These are phyloP conservation scores for Pseudevernia furfuracea DNA, from an alignment of 495 filamentous ascomycete species.

Conservation along the genomic window DNA sequence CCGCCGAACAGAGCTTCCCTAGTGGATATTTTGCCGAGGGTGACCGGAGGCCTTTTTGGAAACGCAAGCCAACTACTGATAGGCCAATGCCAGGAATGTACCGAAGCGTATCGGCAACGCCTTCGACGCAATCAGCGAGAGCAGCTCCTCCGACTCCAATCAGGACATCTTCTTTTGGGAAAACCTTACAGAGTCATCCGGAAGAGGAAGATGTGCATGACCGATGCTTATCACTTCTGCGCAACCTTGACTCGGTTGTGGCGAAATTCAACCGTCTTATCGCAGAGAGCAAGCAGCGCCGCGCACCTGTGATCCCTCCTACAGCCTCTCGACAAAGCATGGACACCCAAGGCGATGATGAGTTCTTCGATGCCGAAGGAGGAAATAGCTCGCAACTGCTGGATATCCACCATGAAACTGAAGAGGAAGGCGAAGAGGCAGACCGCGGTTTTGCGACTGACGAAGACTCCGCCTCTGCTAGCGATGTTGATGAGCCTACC, in stretches of 20 bases:
- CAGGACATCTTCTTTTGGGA: conserved; percentile 12
- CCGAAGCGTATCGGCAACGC: conserved; percentile 40
- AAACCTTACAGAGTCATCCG: conserved; percentile 23
- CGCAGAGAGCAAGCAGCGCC: conserved; percentile 67
- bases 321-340: conserved; percentile 62
- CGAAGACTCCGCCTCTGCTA: conserved; percentile 53
- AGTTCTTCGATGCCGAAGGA: conserved; percentile 91
- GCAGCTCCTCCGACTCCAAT: conserved; percentile 25
- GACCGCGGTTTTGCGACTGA: conserved; percentile 30
- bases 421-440: conserved; percentile 41
- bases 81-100: conserved; percentile 30
- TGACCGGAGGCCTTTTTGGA: conserved; percentile 71
- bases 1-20: conserved; percentile 25
- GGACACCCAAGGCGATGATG: conserved; percentile 68
- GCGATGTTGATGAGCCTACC: conserved; percentile 44
- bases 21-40: conserved; percentile 40
- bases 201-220: conserved; percentile 63
- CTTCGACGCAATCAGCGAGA: conserved; percentile 49
- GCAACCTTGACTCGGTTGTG: conserved; percentile 75
- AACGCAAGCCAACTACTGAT: conserved; percentile 62
- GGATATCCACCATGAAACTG: conserved; percentile 58
- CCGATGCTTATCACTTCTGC: conserved; percentile 68
- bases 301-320: conserved; percentile 44
- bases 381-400: conserved; percentile 60
- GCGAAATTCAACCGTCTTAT: conserved; percentile 72